Conservation (phyloP, 768 basidiomycete species). For the Gloeopeniophorella convolvens region DNA sequence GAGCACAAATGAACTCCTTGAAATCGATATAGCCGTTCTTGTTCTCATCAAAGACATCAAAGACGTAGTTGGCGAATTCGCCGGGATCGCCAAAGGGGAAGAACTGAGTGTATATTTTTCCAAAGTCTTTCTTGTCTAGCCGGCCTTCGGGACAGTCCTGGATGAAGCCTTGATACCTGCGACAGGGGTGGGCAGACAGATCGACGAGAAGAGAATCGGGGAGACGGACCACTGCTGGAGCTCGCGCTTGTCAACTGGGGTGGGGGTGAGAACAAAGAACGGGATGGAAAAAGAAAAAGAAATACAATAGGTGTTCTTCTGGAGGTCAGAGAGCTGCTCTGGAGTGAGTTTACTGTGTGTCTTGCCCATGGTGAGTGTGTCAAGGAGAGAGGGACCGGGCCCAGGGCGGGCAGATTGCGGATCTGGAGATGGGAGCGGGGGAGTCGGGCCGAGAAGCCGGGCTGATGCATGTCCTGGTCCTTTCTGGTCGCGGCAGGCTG, state of each 20-base stretch:
- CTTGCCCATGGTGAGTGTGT: slow-evolving; percentile 75
- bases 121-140: slow-evolving; percentile 92
- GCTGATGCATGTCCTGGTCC: too few species aligned
- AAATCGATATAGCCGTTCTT: slow-evolving; percentile 98
- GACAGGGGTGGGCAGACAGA: slow-evolving; percentile 4
- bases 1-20: slow-evolving; percentile 97
- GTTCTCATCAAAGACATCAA: slow-evolving; percentile 95
- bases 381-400: background rate
- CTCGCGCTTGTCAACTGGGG: slow-evolving; percentile 88
- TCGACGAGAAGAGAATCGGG: slow-evolving; percentile 8
- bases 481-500: too few species aligned
- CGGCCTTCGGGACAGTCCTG: slow-evolving; percentile 98
- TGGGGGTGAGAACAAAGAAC: slow-evolving; percentile 18
- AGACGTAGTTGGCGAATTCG: slow-evolving; percentile 97
- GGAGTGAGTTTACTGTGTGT: slow-evolving; percentile 92
- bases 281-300: slow-evolving; percentile 1
- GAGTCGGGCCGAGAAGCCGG: too few species aligned
- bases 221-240: slow-evolving; percentile 80
- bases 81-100: slow-evolving; percentile 98
- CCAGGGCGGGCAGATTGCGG: background rate
- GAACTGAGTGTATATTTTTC: slow-evolving; percentile 99
- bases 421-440: background rate
- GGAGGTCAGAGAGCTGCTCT: slow-evolving; percentile 90
- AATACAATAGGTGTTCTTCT: slow-evolving; percentile 97
- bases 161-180: slow-evolving; percentile 98